phyloP scores from a whole-genome alignment of 2,329 filamentous ascomycete genomes.

The Ceratocystis albifundus region DNA sequence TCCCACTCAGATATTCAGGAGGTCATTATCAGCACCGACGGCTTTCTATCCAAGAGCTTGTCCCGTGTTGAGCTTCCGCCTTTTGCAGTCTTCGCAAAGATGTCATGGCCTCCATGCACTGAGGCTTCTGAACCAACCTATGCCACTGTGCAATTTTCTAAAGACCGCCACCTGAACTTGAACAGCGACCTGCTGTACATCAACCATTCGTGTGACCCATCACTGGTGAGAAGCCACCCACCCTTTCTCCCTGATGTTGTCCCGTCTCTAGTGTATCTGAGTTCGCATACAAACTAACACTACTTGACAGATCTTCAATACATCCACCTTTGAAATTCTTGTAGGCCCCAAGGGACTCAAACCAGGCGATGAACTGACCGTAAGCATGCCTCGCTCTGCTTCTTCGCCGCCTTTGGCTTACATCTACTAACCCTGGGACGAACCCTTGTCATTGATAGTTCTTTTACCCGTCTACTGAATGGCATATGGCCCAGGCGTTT shows the following conservation, averaged over 20 bases:
- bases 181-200: conserved; percentile 58
- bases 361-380: conserved; percentile 47
- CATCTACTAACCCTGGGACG: background rate
- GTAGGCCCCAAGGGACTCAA: conserved; percentile 46
- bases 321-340: conserved; percentile 43
- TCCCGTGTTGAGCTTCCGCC: conserved; percentile 45
- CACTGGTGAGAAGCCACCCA: conserved; percentile 40
- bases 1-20: conserved; percentile 49
- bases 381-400: conserved; percentile 27
- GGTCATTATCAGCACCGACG: conserved; percentile 42
- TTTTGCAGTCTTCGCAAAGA: conserved; percentile 54
- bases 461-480: conserved; percentile 67
- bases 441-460: conserved; percentile 35
- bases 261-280: background rate
- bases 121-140: conserved; percentile 47
- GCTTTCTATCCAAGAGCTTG: conserved; percentile 50
- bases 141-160: conserved; percentile 51
- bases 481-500: conserved; percentile 62
- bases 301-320: conserved; percentile 47
- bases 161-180: conserved; percentile 46
- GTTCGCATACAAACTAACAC: background rate
- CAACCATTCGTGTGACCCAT: conserved; percentile 57
- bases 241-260: background rate
- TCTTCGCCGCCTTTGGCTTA: conserved; percentile 6
- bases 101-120: conserved; percentile 53